Evolutionary conservation across 768 basidiomycete genomes (phyloP).

Genomic region (Podaxis sp.): DNA sequence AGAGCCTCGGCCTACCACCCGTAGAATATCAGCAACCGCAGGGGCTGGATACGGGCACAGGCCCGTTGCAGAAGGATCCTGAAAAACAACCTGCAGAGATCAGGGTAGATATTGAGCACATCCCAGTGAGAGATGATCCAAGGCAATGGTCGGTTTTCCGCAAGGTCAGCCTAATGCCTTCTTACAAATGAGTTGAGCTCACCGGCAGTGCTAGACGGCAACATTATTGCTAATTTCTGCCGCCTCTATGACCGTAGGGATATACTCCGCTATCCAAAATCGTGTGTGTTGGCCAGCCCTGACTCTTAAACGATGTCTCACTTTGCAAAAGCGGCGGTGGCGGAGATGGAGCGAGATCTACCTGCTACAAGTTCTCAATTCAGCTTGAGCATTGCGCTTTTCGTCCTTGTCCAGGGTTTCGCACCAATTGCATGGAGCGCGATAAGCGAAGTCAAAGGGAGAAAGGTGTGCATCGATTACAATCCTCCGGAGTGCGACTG

Average conservation of each 20-base stretch:
- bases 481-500: too few relatives aligned
- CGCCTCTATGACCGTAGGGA: conserved; percentile 54
- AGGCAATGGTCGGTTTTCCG: conserved; percentile 45
- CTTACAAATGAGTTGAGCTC: not conserved
- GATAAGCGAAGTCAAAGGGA: conserved; percentile 70
- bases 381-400: conserved; percentile 63
- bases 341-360: conserved; percentile 53
- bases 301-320: not conserved
- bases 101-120: conserved; percentile 38
- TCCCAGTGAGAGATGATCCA: conserved; percentile 50
- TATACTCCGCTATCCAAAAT: conserved; percentile 59
- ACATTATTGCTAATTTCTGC: conserved; percentile 43
- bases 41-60: not conserved
- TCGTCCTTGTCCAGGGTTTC: conserved; percentile 67
- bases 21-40: not conserved
- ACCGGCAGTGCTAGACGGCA: conserved; percentile 28
- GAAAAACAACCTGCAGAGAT: not conserved
- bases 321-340: conserved; percentile 49
- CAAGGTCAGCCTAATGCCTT: conserved; percentile 34
- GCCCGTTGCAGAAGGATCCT: not conserved
- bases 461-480: conserved; percentile 45
- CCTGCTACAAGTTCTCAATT: conserved; percentile 58
- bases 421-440: conserved; percentile 67
- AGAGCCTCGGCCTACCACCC: not conserved
- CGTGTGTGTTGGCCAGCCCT: conserved; percentile 33